Conservation (phyloP, 257 asterid species). For the Anisodus tanguticus region DNA sequence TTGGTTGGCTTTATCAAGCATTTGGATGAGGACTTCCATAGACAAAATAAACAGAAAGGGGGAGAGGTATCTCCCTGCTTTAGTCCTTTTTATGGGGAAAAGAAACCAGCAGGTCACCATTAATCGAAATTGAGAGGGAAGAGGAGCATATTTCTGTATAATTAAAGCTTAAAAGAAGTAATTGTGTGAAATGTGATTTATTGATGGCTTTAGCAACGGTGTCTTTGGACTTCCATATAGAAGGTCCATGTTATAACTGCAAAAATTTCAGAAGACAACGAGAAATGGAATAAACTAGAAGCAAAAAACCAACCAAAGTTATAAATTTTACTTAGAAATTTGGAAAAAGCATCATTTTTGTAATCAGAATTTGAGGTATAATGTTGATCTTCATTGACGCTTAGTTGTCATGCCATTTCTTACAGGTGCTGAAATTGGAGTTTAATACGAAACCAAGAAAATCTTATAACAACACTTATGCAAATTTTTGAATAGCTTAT, state of each 20-base stretch:
- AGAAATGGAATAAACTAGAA: constrained; percentile 3
- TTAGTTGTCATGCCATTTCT: background rate
- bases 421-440: background rate
- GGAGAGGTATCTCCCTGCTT: no score
- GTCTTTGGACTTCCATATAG: constrained; percentile 1
- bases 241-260: constrained; percentile 19
- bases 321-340: background rate
- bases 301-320: background rate
- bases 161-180: constrained; percentile 16
- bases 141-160: background rate
- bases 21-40: no score
- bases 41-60: no score
- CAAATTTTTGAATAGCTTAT: constrained; percentile 13
- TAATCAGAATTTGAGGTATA: background rate
- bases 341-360: background rate
- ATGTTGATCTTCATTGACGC: background rate
- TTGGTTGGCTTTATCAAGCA: no score
- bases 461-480: background rate
- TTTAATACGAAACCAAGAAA: background rate
- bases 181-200: background rate
- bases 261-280: background rate
- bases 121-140: background rate
- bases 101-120: no score
- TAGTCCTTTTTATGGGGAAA: no score
- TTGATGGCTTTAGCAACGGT: constrained; percentile 11